Evolutionary conservation across 179 eudicot genomes (phyloP).

Genomic region (Patellifolia procumbens): DNA sequence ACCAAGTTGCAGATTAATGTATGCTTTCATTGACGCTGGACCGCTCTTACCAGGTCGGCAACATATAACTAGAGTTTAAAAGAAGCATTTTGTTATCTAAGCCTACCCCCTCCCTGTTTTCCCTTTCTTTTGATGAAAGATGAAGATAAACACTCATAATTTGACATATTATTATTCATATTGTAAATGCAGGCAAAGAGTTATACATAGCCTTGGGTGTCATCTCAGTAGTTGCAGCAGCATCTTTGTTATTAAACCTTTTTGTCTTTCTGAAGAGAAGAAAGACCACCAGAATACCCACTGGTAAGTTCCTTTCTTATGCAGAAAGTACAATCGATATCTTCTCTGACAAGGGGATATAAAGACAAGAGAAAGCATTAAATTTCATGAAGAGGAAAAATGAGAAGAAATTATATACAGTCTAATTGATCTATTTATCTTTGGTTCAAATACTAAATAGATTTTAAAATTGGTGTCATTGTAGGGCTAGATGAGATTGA

Average conservation of each 20-base stretch:
- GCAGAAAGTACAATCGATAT: too few species aligned
- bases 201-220: conserved; percentile 18
- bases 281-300: background rate
- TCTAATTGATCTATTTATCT: background rate
- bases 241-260: conserved; percentile 15
- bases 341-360: too few species aligned
- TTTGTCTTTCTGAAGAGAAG: conserved; percentile 9
- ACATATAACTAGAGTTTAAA: background rate
- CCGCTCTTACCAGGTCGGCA: conserved; percentile 14
- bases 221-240: conserved; percentile 21
- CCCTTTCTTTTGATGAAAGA: background rate
- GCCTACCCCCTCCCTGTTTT: background rate
- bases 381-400: background rate
- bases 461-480: background rate
- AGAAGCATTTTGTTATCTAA: background rate
- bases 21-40: background rate
- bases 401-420: background rate
- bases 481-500: too few species aligned
- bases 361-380: background rate
- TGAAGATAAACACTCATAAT: background rate
- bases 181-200: conserved; percentile 8
- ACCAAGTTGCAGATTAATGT: conserved; percentile 20
- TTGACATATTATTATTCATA: background rate
- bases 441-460: background rate
- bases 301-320: background rate